A percentile compares a stretch with the other conserved stretches of the same genome.
Conservation (phyloP, 192 early-diverging fungal species). For the Coemansia sp. region DNA sequence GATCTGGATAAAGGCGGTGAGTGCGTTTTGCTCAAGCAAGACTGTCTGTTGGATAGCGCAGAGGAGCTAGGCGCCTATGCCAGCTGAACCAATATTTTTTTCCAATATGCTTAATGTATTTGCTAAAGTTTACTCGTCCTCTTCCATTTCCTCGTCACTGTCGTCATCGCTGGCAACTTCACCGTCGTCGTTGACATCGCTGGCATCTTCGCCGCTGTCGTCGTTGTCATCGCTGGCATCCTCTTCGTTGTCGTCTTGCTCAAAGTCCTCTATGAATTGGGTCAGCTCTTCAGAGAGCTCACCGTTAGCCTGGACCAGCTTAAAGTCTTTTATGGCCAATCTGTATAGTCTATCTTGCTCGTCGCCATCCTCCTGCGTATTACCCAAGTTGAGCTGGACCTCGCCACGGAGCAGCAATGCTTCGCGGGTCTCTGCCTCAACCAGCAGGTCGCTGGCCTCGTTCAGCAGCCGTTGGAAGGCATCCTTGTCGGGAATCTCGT, state of each 20-base stretch:
- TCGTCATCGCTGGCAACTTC: neutral
- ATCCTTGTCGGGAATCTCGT: slow-evolving; percentile 12
- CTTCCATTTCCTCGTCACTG: neutral
- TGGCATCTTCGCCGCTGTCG: neutral
- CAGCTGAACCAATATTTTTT: slow-evolving; percentile 13
- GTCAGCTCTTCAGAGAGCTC: slow-evolving; percentile 46
- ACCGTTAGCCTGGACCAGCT: slow-evolving; percentile 24
- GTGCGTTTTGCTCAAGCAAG: slow-evolving; percentile 80
- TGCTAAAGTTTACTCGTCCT: slow-evolving; percentile 4
- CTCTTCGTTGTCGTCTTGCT: slow-evolving; percentile 10
- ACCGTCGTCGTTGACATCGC: neutral
- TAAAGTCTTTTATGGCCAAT: slow-evolving; percentile 33
- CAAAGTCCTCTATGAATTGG: slow-evolving; percentile 52
- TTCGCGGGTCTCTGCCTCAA: slow-evolving; percentile 10
- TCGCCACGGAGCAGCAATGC: slow-evolving; percentile 45
- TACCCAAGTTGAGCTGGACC: slow-evolving; percentile 48
- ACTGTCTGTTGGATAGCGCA: slow-evolving; percentile 58
- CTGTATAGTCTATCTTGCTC: slow-evolving; percentile 38
- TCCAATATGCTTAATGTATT: neutral
- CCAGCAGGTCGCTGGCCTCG: slow-evolving; percentile 22
- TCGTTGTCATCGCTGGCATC: neutral
- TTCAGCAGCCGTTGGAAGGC: slow-evolving; percentile 15
- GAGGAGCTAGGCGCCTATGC: slow-evolving; percentile 55
- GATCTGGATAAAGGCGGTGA: slow-evolving; percentile 88
- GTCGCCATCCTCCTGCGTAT: slow-evolving; percentile 30